phyloP scores from a whole-genome alignment of 495 filamentous ascomycete species.

The Aspergillus saccharolyticus region DNA sequence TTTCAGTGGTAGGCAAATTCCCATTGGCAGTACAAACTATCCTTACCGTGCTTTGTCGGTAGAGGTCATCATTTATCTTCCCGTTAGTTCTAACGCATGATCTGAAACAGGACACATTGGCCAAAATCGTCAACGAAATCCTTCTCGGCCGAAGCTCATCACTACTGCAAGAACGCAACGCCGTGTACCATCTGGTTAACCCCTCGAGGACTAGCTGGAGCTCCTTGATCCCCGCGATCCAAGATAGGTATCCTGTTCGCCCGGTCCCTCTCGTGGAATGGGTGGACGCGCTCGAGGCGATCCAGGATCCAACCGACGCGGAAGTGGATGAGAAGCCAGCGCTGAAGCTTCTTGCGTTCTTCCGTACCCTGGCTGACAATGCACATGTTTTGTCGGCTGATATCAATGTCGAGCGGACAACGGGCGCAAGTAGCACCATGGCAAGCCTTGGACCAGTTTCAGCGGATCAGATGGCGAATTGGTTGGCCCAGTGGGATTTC shows the following conservation, averaged over 20 bases:
- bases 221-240: conserved; percentile 8
- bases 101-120: conserved; percentile 9
- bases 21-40: no score
- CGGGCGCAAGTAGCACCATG: no score
- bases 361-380: background rate
- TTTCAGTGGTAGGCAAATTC: conserved; percentile 17
- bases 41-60: no score
- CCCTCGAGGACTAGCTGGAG: conserved; percentile 17
- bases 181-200: conserved; percentile 25
- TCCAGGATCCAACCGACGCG: background rate
- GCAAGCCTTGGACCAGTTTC: no score
- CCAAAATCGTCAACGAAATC: conserved; percentile 12
- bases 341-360: background rate
- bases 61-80: no score
- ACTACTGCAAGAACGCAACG: background rate
- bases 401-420: no score
- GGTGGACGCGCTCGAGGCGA: background rate
- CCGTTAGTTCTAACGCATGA: no score
- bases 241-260: background rate
- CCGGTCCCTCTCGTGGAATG: background rate
- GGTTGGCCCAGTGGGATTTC: no score
- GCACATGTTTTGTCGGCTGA: no score
- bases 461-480: no score
- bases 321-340: background rate
- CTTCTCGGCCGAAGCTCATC: conserved; percentile 2